Conservation (phyloP, 1,284 basidiomycete genomes). For the Ceratobasidium theobromae region DNA sequence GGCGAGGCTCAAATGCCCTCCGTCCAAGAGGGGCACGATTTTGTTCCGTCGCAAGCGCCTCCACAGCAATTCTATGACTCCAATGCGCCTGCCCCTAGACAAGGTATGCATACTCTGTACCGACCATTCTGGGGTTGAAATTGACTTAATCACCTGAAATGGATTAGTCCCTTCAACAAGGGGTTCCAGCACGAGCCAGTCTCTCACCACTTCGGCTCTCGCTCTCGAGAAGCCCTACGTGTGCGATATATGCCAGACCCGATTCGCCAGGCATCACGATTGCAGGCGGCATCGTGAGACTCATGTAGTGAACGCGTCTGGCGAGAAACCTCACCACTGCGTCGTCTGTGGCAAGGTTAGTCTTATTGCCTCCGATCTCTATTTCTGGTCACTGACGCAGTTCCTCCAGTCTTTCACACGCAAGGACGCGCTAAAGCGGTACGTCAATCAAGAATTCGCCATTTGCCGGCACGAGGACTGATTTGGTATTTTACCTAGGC, state of each 20-base stretch:
- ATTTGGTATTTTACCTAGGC: background rate
- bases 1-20: constrained; percentile 8
- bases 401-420: constrained; percentile 11
- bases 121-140: background rate
- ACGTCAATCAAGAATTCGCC: background rate
- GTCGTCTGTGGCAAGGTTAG: constrained; percentile 24
- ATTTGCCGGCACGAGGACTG: background rate
- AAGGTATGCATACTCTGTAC: background rate
- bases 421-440: constrained; percentile 20
- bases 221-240: constrained; percentile 23
- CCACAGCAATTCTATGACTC: background rate
- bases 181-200: background rate
- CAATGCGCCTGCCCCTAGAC: background rate
- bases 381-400: background rate
- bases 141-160: constrained; percentile 1
- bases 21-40: background rate
- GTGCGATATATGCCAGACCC: constrained; percentile 22
- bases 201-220: constrained; percentile 3
- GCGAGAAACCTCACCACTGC: constrained; percentile 22
- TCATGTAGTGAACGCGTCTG: constrained; percentile 23
- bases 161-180: background rate
- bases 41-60: background rate
- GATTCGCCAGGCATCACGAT: constrained; percentile 20
- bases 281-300: constrained; percentile 25
- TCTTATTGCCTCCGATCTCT: background rate